A percentile compares a stretch with the other conserved stretches of the same genome.
Evolutionary conservation across 2,329 filamentous ascomycete genomes (phyloP).

Genomic region (Fusarium tanahbumbuense): DNA sequence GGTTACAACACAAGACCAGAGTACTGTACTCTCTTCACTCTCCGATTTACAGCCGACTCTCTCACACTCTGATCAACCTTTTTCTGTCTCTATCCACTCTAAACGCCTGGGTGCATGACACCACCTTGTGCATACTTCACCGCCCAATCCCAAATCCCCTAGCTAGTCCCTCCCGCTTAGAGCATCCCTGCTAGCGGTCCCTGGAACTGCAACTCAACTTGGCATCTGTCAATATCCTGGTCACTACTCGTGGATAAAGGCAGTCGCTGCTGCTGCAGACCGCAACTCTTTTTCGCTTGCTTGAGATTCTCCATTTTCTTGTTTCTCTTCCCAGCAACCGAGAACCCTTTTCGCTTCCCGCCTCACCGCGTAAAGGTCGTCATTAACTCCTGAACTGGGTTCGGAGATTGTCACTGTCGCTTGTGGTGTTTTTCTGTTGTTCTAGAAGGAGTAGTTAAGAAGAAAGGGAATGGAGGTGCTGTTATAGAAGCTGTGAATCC

Average conservation of each 20-base stretch:
- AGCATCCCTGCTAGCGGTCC: constrained; percentile 30
- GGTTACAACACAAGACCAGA: not conserved
- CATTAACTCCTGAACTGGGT: constrained; percentile 22
- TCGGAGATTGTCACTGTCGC: constrained; percentile 40
- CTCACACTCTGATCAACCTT: no score
- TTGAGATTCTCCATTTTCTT: not conserved
- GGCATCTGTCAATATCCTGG: constrained; percentile 3
- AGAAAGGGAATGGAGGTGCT: constrained; percentile 28
- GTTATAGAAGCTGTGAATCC: constrained; percentile 28
- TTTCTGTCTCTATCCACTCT: not conserved
- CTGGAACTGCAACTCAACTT: constrained; percentile 17
- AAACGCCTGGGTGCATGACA: constrained; percentile 44
- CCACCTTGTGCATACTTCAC: constrained; percentile 44
- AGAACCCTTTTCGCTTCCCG: constrained; percentile 27
- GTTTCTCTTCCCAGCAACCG: constrained; percentile 35
- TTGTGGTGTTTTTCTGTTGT: not conserved
- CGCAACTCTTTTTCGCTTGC: constrained; percentile 39
- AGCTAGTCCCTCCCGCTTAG: constrained; percentile 29
- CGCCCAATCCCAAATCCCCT: constrained; percentile 38
- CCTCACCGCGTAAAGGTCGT: constrained; percentile 38
- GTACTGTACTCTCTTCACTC: not conserved
- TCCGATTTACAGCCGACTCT: constrained; percentile 7
- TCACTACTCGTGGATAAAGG: not conserved
- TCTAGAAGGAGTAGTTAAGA: not conserved
- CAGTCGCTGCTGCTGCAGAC: constrained; percentile 38